A percentile compares a stretch with the other conserved stretches of the same genome.
Conservation (phyloP, 2,329 filamentous ascomycete genomes). For the Exophiala phaeomuriformis region DNA sequence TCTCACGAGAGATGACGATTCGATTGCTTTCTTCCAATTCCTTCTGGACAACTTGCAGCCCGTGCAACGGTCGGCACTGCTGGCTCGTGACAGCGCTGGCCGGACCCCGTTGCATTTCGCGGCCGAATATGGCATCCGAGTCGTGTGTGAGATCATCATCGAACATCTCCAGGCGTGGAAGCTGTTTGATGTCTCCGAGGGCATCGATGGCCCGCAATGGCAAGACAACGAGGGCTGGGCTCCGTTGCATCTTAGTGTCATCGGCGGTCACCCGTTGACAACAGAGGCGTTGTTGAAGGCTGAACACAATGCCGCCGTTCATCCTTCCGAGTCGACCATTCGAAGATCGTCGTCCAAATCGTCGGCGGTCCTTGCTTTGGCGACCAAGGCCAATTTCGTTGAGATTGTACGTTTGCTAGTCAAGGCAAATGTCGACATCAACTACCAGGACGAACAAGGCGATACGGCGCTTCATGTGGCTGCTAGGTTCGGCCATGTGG, state of each 20-base stretch:
- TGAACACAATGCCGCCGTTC: slow-evolving; percentile 62
- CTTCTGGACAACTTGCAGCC: slow-evolving; percentile 61
- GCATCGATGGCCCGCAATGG: slow-evolving; percentile 82
- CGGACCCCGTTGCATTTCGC: slow-evolving; percentile 86
- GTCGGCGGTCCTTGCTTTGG: slow-evolving; percentile 77
- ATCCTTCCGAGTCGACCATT: slow-evolving; percentile 51
- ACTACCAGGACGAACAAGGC: slow-evolving; percentile 82
- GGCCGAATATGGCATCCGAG: slow-evolving; percentile 86
- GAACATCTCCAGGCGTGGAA: slow-evolving; percentile 82
- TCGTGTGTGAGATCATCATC: slow-evolving; percentile 83
- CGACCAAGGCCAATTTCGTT: slow-evolving; percentile 78
- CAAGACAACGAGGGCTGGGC: slow-evolving; percentile 88
- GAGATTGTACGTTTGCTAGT: slow-evolving; percentile 81
- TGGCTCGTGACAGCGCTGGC: slow-evolving; percentile 67
- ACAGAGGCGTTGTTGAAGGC: slow-evolving; percentile 73
- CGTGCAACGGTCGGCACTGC: slow-evolving; percentile 60
- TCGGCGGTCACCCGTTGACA: slow-evolving; percentile 81
- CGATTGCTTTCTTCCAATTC: slow-evolving; percentile 59
- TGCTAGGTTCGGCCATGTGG: slow-evolving; percentile 74
- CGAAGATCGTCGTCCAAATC: slow-evolving; percentile 70
- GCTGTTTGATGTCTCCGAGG: slow-evolving; percentile 73
- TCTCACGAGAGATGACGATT: slow-evolving; percentile 62
- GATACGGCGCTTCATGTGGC: slow-evolving; percentile 91
- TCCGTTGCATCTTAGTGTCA: slow-evolving; percentile 84
- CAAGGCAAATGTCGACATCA: slow-evolving; percentile 82